phyloP scores from a whole-genome alignment of 306 rosid species.

The Cicer yamashitae region DNA sequence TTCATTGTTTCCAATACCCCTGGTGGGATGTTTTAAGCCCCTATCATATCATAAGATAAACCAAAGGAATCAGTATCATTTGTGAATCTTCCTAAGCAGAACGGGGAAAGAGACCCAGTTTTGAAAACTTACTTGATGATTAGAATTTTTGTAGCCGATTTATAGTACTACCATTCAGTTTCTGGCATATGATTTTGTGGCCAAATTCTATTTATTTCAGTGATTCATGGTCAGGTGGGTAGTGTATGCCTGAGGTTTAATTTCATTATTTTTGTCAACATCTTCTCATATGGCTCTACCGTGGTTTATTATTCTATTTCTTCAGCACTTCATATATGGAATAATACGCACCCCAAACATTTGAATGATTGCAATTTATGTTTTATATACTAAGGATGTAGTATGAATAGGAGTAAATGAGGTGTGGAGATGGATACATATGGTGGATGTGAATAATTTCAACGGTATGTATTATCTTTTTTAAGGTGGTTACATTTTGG shows the following conservation, averaged over 20 bases:
- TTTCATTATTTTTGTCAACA: not conserved
- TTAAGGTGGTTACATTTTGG: not conserved
- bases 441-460: slow-evolving; percentile 3
- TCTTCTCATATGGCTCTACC: not conserved
- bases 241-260: slow-evolving; percentile 23
- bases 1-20: slow-evolving; percentile 45
- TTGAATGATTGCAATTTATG: not conserved
- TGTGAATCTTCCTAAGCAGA: slow-evolving; percentile 50
- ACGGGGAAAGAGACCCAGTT: slow-evolving; percentile 60
- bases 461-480: not conserved
- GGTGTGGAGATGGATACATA: slow-evolving; percentile 11
- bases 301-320: slow-evolving; percentile 16
- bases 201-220: slow-evolving; percentile 24
- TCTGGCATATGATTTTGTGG: slow-evolving; percentile 43
- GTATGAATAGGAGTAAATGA: slow-evolving; percentile 4
- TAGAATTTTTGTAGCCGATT: slow-evolving; percentile 44
- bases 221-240: slow-evolving; percentile 25
- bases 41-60: slow-evolving; percentile 49
- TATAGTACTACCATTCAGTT: slow-evolving; percentile 19
- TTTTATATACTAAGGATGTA: not conserved
- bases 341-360: not conserved
- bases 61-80: slow-evolving; percentile 46
- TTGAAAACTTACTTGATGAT: slow-evolving; percentile 52
- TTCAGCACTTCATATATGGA: not conserved
- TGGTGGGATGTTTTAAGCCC: slow-evolving; percentile 49